Conservation (phyloP, 345 rosid genomes). For the Syzygium aqueum region DNA sequence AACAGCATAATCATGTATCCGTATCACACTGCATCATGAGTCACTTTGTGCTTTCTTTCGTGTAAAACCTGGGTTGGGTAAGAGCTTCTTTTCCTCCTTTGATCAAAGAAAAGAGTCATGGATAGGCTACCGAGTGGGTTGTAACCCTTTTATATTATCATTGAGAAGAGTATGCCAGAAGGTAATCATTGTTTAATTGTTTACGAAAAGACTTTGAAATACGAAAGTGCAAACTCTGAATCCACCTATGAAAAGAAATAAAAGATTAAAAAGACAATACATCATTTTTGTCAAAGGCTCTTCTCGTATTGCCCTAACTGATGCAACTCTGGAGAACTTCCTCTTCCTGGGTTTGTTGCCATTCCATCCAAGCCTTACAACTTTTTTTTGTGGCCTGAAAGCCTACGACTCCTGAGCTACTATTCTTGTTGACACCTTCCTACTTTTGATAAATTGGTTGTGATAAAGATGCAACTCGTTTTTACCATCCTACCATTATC, state of each 20-base stretch:
- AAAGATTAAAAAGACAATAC: neutral
- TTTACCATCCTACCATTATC: neutral
- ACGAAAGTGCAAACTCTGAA: neutral
- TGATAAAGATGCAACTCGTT: neutral
- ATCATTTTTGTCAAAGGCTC: neutral
- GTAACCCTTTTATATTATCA: neutral
- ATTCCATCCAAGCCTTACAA: neutral
- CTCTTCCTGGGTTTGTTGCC: neutral
- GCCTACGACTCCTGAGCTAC: neutral
- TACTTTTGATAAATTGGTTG: neutral
- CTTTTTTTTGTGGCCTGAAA: neutral
- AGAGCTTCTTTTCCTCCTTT: neutral
- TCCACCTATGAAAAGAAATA: neutral
- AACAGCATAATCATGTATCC: neutral
- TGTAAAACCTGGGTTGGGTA: neutral
- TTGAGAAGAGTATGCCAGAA: neutral
- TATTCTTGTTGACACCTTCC: neutral
- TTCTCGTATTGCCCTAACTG: neutral
- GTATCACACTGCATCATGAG: neutral
- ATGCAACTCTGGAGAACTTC: neutral
- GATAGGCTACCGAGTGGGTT: neutral
- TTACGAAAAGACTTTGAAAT: neutral
- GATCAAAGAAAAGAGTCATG: neutral
- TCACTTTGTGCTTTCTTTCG: neutral
- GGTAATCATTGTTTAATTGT: neutral